Conservation (phyloP, 2,329 filamentous ascomycete species). For the Colletotrichum sp. region DNA sequence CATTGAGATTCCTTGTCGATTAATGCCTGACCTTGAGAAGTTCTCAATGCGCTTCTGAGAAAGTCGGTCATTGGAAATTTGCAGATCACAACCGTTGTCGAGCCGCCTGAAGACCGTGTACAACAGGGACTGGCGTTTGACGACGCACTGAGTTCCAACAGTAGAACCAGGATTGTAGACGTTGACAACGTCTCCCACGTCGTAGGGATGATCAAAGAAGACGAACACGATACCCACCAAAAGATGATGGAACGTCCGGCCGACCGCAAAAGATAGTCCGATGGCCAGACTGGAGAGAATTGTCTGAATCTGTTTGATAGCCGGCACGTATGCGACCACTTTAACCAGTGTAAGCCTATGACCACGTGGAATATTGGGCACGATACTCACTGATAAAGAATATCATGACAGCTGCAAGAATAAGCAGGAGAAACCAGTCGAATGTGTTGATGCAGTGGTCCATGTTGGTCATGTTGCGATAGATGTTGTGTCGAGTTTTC, state of each 20-base stretch:
- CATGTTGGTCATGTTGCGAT: constrained; percentile 28
- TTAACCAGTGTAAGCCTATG: neutral
- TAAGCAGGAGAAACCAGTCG: constrained; percentile 29
- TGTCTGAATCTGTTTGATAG: constrained; percentile 31
- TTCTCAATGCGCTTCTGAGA: constrained; percentile 73
- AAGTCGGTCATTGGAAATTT: constrained; percentile 67
- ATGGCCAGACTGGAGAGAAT: constrained; percentile 28
- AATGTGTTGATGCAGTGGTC: constrained; percentile 34
- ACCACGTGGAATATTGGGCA: neutral
- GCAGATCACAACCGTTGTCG: constrained; percentile 31
- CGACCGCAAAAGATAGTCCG: constrained; percentile 75
- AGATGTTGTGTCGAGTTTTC: constrained; percentile 28
- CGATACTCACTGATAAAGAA: constrained; percentile 27
- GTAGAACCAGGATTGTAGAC: constrained; percentile 50
- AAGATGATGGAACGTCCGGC: constrained; percentile 74
- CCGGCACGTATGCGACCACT: constrained; percentile 26
- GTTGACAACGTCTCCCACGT: constrained; percentile 72
- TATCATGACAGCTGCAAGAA: constrained; percentile 27
- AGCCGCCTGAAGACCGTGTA: constrained; percentile 38
- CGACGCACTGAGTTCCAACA: constrained; percentile 22
- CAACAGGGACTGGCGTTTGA: constrained; percentile 35
- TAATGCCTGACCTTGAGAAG: constrained; percentile 65
- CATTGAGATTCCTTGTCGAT: constrained; percentile 70
- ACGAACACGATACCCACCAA: constrained; percentile 73
- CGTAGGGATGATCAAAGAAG: constrained; percentile 77